Base-by-base conservation (phyloP, 2,329 filamentous ascomycete genomes). In the Fusarium incarnatum region DNA sequence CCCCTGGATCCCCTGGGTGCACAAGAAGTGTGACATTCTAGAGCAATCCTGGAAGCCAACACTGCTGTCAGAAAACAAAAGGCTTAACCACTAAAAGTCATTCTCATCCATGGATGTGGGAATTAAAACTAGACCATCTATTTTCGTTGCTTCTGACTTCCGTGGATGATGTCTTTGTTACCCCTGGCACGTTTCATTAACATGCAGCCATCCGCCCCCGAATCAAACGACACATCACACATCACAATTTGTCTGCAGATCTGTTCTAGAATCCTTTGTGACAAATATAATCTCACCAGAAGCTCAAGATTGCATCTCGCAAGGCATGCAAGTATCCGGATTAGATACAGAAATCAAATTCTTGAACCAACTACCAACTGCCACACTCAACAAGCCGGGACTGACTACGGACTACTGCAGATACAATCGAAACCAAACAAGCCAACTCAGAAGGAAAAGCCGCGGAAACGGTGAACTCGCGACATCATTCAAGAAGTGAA, bases 401-500 rank as follows among this genome's bases (percentile, higher is more conserved):
- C 61, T 52, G 34, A 70, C 25, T 6, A 40, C 9, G 18, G 25
- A 42, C 8, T 45, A 44, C 20, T 27, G 2, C 46, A 58, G 55
- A 45, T 15, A 8, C 50, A 45, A 18, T 20, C 23, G 20, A 50
- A 6, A n/a, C 18, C 5, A 11, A 42, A 7, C 8, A 10, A 27
- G 8, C n/a, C 23, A 20, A 53, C 12, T 18, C 22, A 18, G 13
- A 11, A 49, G 4, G 7, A 7, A n/a, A 9, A 3, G 15, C 8
- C 18, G 25, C 30, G 1, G 8, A 18, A 9, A 9, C 10, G 8
- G 13, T 15, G 15, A 12, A 15, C 11, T 6, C 10, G 13, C 23
- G 15, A 23, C 6, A n/a, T 25, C 2, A 8, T 5, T 62, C 27
- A 77, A 30, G 56, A 41, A 41, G 65, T 37, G 52, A 77, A 73